These are phyloP conservation scores for Phytophthora kernoviae DNA, from an alignment of 352 stramenopile species.

Conservation along the genomic window DNA sequence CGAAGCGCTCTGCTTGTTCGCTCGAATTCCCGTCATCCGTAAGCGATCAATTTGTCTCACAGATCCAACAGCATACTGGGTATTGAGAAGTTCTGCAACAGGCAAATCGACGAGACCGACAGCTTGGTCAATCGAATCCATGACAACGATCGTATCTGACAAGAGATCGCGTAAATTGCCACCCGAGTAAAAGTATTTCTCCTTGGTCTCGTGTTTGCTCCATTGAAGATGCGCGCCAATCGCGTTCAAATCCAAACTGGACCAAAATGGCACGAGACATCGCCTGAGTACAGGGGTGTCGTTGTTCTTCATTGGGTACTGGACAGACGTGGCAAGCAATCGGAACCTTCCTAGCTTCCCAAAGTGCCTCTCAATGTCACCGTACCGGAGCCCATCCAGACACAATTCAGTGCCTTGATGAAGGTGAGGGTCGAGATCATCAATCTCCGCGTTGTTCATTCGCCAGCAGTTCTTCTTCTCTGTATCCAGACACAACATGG, in stretches of 20 bases:
- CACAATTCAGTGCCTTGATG: slow-evolving; percentile 17
- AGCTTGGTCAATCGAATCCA: slow-evolving; percentile 9
- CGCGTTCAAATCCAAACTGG: slow-evolving; percentile 23
- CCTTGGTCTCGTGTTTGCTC: slow-evolving; percentile 20
- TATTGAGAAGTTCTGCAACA: no score
- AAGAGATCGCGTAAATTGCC: slow-evolving; percentile 30
- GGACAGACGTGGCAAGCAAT: slow-evolving; percentile 29
- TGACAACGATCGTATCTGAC: slow-evolving; percentile 6
- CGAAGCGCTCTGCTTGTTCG: background rate
- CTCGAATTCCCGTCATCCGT: slow-evolving; percentile 5
- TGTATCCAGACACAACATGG: slow-evolving; percentile 32
- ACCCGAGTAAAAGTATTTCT: slow-evolving; percentile 31
- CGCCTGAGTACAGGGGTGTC: slow-evolving; percentile 17
- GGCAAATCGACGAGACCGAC: background rate
- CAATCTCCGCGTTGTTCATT: slow-evolving; percentile 18
- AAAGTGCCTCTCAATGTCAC: slow-evolving; percentile 15
- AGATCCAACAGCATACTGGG: slow-evolving; percentile 1
- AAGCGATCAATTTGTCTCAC: slow-evolving; percentile 9
- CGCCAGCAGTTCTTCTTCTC: slow-evolving; percentile 27
- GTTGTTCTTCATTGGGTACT: slow-evolving; percentile 25
- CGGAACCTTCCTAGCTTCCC: slow-evolving; percentile 15
- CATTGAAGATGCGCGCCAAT: slow-evolving; percentile 25
- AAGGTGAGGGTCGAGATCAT: slow-evolving; percentile 17
- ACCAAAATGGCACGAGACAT: slow-evolving; percentile 35
- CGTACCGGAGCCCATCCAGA: slow-evolving; percentile 9